Evolutionary conservation across 495 filamentous ascomycete species (phyloP).

Genomic region (Cercophora newfieldiana): DNA sequence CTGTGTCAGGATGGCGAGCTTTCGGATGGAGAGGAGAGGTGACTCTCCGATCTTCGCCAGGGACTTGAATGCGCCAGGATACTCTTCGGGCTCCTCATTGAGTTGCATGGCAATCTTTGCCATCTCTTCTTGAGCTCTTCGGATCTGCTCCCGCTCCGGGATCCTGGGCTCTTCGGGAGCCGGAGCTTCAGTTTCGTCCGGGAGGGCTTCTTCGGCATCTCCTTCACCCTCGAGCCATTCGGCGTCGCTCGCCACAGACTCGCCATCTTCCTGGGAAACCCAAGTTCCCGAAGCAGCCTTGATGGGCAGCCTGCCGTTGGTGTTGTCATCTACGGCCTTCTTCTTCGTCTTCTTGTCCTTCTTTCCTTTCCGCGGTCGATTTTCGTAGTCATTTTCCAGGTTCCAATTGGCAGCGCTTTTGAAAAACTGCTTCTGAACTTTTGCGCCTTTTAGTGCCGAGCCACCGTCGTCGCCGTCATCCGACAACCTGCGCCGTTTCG

Average conservation of each 20-base stretch:
- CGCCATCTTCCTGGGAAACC: conserved; percentile 52
- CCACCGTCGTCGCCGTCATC: conserved; percentile 31
- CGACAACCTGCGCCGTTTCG: conserved; percentile 48
- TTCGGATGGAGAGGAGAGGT: conserved; percentile 70
- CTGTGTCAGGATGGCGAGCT: conserved; percentile 80
- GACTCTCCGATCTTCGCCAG: conserved; percentile 74
- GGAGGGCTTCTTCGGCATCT: conserved; percentile 42
- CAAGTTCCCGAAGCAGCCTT: conserved; percentile 76
- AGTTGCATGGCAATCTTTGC: conserved; percentile 76
- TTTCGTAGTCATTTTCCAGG: conserved; percentile 89
- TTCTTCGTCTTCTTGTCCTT: conserved; percentile 72
- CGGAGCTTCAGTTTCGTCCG: conserved; percentile 33
- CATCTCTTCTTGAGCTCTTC: conserved; percentile 88
- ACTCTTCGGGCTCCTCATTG: conserved; percentile 92
- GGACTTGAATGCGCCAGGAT: conserved; percentile 72
- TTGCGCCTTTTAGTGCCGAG: conserved; percentile 26
- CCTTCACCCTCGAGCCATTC: conserved; percentile 53
- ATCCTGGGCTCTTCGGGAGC: conserved; percentile 60
- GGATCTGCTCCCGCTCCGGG: conserved; percentile 72
- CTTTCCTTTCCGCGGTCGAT: conserved; percentile 68
- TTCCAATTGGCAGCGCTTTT: conserved; percentile 66
- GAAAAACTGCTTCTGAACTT: conserved; percentile 47
- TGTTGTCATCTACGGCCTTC: conserved; percentile 36
- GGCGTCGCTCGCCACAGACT: conserved; percentile 52
- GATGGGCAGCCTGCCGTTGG: conserved; percentile 66